Evolutionary conservation across 192 early-diverging fungal species (phyloP).

Genomic region (Pilobolus umbonatus): DNA sequence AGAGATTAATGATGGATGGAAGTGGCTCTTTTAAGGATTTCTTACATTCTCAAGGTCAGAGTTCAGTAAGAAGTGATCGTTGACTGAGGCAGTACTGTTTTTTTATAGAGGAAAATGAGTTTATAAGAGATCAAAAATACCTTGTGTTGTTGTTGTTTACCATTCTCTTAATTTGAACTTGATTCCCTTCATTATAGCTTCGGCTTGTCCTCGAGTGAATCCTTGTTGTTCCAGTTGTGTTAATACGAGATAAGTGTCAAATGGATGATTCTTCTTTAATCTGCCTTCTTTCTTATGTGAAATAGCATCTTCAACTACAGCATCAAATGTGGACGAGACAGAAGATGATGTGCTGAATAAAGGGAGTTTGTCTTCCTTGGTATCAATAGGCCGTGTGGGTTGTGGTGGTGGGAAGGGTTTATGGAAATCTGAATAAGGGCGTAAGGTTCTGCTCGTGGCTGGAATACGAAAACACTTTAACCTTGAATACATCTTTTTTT

Average conservation of each 20-base stretch:
- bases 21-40: background rate
- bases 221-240: slow-evolving; percentile 57
- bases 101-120: no score
- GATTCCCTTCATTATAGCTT: slow-evolving; percentile 69
- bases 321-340: slow-evolving; percentile 15
- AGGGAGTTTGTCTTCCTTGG: background rate
- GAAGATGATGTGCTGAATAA: background rate
- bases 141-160: slow-evolving; percentile 18
- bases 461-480: no score
- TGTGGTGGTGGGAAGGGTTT: slow-evolving; percentile 19
- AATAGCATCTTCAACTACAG: slow-evolving; percentile 1
- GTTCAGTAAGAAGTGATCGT: slow-evolving; percentile 22
- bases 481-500: no score
- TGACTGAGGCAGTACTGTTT: slow-evolving; percentile 42
- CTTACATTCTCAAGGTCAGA: slow-evolving; percentile 78
- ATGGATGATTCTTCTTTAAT: slow-evolving; percentile 43
- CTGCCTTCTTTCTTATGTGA: background rate
- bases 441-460: no score
- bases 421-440: no score
- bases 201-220: slow-evolving; percentile 67
- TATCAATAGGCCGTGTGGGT: slow-evolving; percentile 19
- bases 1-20: background rate
- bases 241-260: slow-evolving; percentile 78
- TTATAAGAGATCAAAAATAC: background rate
- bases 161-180: slow-evolving; percentile 65